Evolutionary conservation across 805 yeast species (phyloP).

Genomic region (Starmerella vitae): DNA sequence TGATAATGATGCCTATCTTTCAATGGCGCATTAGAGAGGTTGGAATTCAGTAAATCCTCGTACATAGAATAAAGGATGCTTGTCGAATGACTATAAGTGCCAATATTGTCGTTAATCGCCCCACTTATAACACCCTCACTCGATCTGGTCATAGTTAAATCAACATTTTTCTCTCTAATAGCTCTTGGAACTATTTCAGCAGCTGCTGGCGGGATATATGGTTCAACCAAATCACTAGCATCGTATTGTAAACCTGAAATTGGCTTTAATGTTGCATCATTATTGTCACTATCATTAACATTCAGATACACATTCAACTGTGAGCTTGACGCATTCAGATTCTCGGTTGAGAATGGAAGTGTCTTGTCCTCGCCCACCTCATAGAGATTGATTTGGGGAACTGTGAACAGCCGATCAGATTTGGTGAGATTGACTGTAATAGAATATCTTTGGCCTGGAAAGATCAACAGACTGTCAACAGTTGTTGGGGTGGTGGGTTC

Average conservation of each 20-base stretch:
- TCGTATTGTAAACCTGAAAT: too few species aligned
- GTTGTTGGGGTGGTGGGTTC: constrained; percentile 21
- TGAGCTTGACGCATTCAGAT: background rate
- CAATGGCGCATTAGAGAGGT: background rate
- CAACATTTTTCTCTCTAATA: background rate
- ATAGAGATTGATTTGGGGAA: constrained; percentile 5
- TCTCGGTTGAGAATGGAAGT: background rate
- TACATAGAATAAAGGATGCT: background rate
- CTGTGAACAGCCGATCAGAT: background rate
- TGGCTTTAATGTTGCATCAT: too few species aligned
- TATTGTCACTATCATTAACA: background rate
- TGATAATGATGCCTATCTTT: background rate
- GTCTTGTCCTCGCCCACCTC: constrained; percentile 1
- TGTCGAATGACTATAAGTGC: background rate
- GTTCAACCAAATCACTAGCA: constrained; percentile 4
- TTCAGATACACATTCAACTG: background rate
- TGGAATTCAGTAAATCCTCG: background rate
- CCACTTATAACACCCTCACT: constrained; percentile 7
- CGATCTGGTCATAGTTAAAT: constrained; percentile 8
- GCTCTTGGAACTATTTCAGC: background rate
- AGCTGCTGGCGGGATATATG: constrained; percentile 2
- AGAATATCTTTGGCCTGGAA: constrained; percentile 74
- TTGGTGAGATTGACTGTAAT: constrained; percentile 36
- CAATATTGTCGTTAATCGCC: constrained; percentile 2
- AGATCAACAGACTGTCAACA: constrained; percentile 24